Percentiles rank a stretch among this genome's conserved stretches.
These are phyloP conservation scores for Fusarium sublunatum DNA, from an alignment of 2,329 filamentous ascomycete genomes.

Conservation along the genomic window DNA sequence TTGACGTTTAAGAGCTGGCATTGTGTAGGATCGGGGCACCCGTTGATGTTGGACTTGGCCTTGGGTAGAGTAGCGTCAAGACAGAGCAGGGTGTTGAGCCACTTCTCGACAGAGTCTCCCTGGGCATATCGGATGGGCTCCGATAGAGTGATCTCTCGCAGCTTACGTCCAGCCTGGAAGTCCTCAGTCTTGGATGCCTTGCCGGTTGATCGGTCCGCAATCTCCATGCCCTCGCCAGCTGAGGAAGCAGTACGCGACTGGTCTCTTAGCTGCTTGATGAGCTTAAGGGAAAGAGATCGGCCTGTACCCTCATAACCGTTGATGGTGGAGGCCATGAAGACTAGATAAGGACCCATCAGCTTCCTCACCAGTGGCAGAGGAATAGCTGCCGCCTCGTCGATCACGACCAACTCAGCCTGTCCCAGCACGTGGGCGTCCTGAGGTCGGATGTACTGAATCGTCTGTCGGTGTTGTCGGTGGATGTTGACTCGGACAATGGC, in stretches of 20 bases:
- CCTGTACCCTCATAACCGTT: conserved; percentile 99
- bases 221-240: conserved; percentile 68
- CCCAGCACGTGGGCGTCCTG: conserved; percentile 95
- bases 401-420: conserved; percentile 93
- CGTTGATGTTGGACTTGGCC: conserved; percentile 76
- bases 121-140: conserved; percentile 96
- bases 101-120: conserved; percentile 92
- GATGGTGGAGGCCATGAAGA: conserved; percentile 99
- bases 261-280: conserved; percentile 96
- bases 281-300: conserved; percentile 90
- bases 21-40: conserved; percentile 88
- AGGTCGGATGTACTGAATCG: conserved; percentile 97
- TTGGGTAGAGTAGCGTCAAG: conserved; percentile 91
- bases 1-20: conserved; percentile 96
- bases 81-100: conserved; percentile 94
- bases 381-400: conserved; percentile 97
- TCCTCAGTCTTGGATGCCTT: conserved; percentile 74
- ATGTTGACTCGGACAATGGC: conserved; percentile 97
- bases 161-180: conserved; percentile 75
- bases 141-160: conserved; percentile 90
- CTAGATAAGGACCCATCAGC: conserved; percentile 94
- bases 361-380: conserved; percentile 92
- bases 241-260: conserved; percentile 78
- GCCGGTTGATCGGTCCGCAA: conserved; percentile 83
- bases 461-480: conserved; percentile 93